Conservation (phyloP, 2,329 filamentous ascomycete species). For the Colletotrichum chlorophyti region DNA sequence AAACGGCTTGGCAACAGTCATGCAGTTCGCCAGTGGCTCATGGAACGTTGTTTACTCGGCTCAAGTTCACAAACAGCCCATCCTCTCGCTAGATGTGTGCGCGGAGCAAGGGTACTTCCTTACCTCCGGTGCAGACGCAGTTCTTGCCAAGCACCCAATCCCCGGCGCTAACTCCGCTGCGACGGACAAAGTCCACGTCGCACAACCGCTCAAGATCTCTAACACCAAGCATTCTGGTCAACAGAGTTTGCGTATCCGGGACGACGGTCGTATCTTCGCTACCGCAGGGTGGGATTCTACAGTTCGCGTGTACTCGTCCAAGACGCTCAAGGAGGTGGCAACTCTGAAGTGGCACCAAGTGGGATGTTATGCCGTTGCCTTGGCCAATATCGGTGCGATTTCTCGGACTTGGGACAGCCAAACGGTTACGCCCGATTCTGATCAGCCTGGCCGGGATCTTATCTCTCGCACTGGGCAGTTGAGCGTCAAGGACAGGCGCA, state of each 20-base stretch:
- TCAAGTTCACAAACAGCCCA: conserved; percentile 77
- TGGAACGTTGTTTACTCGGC: conserved; percentile 67
- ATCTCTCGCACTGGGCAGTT: conserved; percentile 32
- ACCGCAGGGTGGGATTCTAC: conserved; percentile 93
- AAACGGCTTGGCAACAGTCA: conserved; percentile 77
- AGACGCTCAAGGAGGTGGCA: conserved; percentile 84
- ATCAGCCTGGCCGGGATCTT: conserved; percentile 13
- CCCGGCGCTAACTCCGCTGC: conserved; percentile 37
- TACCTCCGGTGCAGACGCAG: conserved; percentile 82
- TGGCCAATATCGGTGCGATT: conserved; percentile 56
- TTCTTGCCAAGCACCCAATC: conserved; percentile 79
- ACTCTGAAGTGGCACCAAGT: conserved; percentile 94
- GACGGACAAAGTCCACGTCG: not conserved
- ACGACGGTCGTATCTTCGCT: conserved; percentile 82
- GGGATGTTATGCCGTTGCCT: conserved; percentile 83
- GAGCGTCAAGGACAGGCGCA: conserved; percentile 68
- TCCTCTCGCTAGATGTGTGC: conserved; percentile 74
- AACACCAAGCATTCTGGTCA: conserved; percentile 92
- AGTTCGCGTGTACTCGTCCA: conserved; percentile 80
- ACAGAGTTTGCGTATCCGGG: conserved; percentile 78
- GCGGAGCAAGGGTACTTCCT: conserved; percentile 66
- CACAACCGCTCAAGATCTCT: conserved; percentile 61
- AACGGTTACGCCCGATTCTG: not conserved
- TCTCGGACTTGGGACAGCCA: conserved; percentile 8
- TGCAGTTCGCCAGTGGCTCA: conserved; percentile 53